These are phyloP conservation scores for Ophiocordyceps camponoti-floridani DNA, from an alignment of 2,329 filamentous ascomycete genomes.

Conservation along the genomic window DNA sequence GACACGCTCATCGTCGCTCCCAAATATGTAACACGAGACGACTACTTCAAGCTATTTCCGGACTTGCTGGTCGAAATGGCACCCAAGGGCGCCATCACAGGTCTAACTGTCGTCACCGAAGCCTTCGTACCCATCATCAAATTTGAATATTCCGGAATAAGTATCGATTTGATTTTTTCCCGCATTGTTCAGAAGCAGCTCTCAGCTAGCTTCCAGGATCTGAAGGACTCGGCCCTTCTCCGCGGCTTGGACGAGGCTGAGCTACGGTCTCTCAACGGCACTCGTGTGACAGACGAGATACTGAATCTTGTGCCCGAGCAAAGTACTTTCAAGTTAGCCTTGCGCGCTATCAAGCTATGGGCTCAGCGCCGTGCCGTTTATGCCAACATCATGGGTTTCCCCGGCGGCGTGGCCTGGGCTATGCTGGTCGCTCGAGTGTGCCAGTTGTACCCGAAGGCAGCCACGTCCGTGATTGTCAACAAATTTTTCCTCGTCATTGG, in stretches of 20 bases:
- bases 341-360: constrained; percentile 93
- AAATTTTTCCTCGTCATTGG: constrained; percentile 92
- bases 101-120: constrained; percentile 71
- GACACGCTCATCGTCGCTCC: constrained; percentile 88
- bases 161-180: constrained; percentile 86
- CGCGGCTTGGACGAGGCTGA: constrained; percentile 76
- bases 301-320: constrained; percentile 74
- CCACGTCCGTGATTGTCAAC: constrained; percentile 69
- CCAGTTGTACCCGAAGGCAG: constrained; percentile 87
- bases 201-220: constrained; percentile 44
- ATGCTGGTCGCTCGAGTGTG: constrained; percentile 94
- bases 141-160: constrained; percentile 77
- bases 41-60: constrained; percentile 90
- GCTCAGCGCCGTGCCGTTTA: constrained; percentile 85
- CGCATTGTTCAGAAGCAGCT: constrained; percentile 55
- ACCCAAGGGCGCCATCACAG: constrained; percentile 60
- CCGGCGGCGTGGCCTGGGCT: constrained; percentile 92
- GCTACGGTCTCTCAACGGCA: constrained; percentile 81
- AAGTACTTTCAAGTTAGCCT: constrained; percentile 73
- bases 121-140: constrained; percentile 97
- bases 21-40: constrained; percentile 70
- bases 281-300: constrained; percentile 86
- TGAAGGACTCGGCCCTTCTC: constrained; percentile 71
- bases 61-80: constrained; percentile 59
- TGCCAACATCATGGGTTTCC: constrained; percentile 90